Percentiles rank a stretch among this genome's conserved stretches.
These are phyloP conservation scores for Alternaria sp. DNA, from an alignment of 2,329 filamentous ascomycete genomes.

Conservation along the genomic window DNA sequence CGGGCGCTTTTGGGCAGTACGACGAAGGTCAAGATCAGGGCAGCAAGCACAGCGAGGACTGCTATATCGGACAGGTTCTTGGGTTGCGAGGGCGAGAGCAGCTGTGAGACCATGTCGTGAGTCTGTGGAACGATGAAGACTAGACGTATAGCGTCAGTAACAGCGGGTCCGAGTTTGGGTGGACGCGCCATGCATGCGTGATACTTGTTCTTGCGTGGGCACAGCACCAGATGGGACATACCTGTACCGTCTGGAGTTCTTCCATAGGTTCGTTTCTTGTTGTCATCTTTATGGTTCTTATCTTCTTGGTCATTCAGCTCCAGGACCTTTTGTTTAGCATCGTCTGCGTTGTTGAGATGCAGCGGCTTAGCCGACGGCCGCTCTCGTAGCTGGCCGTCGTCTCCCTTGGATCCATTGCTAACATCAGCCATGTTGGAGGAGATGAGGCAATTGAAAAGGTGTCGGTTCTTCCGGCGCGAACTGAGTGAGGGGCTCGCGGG, in stretches of 20 bases:
- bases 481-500: constrained; percentile 25
- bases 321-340: constrained; percentile 58
- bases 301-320: constrained; percentile 62
- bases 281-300: constrained; percentile 57
- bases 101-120: constrained; percentile 98
- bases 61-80: constrained; percentile 90
- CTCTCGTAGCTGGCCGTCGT: constrained; percentile 43
- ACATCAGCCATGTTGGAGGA: constrained; percentile 40
- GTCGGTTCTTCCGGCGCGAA: constrained; percentile 21
- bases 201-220: neutral
- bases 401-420: constrained; percentile 27
- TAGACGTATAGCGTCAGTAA: constrained; percentile 53
- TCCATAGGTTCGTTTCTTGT: constrained; percentile 83
- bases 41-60: constrained; percentile 79
- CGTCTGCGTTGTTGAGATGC: constrained; percentile 40
- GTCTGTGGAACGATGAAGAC: constrained; percentile 96
- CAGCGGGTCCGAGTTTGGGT: neutral
- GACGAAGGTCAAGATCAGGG: constrained; percentile 79
- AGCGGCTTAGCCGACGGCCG: constrained; percentile 41
- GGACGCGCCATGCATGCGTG: constrained; percentile 2
- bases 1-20: constrained; percentile 74
- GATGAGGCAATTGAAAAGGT: constrained; percentile 25
- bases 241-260: constrained; percentile 89
- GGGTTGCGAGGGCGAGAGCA: constrained; percentile 91
- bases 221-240: constrained; percentile 58